Evolutionary conservation across 139 green algal genomes (phyloP).

Genomic region (Micractinium sp.): DNA sequence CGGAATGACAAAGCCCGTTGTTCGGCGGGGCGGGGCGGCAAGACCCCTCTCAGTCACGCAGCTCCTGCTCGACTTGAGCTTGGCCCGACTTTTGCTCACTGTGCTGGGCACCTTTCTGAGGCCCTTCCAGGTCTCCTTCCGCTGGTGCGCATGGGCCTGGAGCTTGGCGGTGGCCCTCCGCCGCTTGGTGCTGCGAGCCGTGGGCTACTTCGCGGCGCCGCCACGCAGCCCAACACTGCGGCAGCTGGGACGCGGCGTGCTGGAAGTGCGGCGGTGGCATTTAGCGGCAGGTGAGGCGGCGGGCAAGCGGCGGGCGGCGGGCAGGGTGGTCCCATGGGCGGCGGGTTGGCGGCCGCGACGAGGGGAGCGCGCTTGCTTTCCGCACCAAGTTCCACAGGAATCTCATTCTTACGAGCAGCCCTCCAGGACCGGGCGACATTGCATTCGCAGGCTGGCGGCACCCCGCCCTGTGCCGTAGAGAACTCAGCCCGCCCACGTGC

Average conservation of each 20-base stretch:
- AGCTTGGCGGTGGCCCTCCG: conserved; percentile 49
- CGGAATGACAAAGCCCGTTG: too few relatives aligned
- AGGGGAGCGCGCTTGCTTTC: too few relatives aligned
- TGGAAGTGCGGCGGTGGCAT: conserved; percentile 72
- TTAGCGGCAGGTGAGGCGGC: conserved; percentile 62
- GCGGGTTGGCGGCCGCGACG: too few relatives aligned
- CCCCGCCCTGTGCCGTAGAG: too few relatives aligned
- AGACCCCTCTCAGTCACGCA: neutral
- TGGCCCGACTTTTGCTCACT: conserved; percentile 6
- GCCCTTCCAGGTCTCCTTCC: conserved; percentile 42
- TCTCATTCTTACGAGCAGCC: neutral
- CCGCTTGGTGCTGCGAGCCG: conserved; percentile 39
- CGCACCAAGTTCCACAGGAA: neutral
- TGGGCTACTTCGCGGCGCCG: conserved; percentile 69
- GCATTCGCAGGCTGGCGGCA: neutral
- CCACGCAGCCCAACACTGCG: conserved; percentile 37
- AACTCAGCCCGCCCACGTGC: neutral
- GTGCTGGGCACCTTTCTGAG: neutral
- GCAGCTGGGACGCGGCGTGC: conserved; percentile 24
- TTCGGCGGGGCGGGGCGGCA: too few relatives aligned
- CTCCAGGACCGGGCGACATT: too few relatives aligned
- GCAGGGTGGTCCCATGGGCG: neutral
- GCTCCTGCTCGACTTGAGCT: conserved; percentile 29
- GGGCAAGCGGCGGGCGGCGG: neutral
- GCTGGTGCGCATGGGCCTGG: conserved; percentile 19